phyloP scores from a whole-genome alignment of 2,329 filamentous ascomycete genomes.

The Piedraia hortae region DNA sequence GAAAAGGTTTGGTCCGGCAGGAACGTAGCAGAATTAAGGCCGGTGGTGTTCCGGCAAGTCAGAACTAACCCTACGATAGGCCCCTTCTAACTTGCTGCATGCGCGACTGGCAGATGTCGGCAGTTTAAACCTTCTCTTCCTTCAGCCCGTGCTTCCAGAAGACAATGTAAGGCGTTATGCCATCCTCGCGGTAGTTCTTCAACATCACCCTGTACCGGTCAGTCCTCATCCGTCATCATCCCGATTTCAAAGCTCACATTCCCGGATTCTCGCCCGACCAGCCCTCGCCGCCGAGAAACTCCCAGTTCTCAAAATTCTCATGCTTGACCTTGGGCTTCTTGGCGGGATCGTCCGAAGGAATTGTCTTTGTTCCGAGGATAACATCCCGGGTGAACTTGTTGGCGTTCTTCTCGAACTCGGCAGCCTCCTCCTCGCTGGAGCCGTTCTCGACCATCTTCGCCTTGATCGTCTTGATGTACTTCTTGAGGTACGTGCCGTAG shows the following conservation, averaged over 20 bases:
- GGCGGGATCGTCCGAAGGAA: too few relatives aligned
- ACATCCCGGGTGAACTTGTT: too few relatives aligned
- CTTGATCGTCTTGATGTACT: constrained; percentile 82
- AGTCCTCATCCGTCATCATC: too few relatives aligned
- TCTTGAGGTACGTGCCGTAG: constrained; percentile 67
- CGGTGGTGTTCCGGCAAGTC: not conserved
- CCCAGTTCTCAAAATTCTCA: constrained; percentile 96
- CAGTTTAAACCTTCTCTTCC: constrained; percentile 73
- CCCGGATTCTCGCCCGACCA: too few relatives aligned
- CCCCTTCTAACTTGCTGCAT: too few relatives aligned
- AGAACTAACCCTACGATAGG: too few relatives aligned
- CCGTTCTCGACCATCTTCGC: constrained; percentile 33
- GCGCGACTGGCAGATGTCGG: too few relatives aligned
- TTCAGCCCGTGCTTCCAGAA: constrained; percentile 87
- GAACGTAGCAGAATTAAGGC: not conserved
- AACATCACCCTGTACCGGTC: constrained; percentile 62
- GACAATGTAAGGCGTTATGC: constrained; percentile 63
- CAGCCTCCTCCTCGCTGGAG: constrained; percentile 36
- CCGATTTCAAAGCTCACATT: too few relatives aligned
- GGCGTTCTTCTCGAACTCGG: constrained; percentile 55
- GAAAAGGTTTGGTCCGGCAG: not conserved
- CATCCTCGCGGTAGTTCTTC: constrained; percentile 94
- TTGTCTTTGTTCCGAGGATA: too few relatives aligned
- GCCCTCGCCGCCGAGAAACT: constrained; percentile 81
- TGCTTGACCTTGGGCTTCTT: constrained; percentile 69